Conservation (phyloP, 176 grass and related monocot genomes). For the Chloris gayana region DNA sequence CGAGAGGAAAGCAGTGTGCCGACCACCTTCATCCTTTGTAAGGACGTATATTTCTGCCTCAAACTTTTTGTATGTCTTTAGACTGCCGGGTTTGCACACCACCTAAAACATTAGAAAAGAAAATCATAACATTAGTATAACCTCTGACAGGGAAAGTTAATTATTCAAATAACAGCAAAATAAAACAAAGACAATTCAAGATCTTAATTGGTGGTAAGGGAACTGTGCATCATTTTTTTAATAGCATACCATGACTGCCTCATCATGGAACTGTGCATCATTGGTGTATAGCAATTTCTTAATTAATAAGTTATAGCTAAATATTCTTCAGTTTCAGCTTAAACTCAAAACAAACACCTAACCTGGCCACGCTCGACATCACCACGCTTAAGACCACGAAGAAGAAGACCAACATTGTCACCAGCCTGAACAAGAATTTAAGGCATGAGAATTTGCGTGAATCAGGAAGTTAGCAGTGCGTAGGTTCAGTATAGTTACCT, state of each 20-base stretch:
- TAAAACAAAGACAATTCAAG: background rate
- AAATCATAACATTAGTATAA: background rate
- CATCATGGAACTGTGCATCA: background rate
- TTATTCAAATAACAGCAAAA: background rate
- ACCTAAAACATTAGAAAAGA: slow-evolving; percentile 56
- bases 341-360: slow-evolving; percentile 8
- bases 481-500: slow-evolving; percentile 51
- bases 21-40: slow-evolving; percentile 96
- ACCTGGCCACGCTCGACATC: slow-evolving; percentile 97
- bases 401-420: slow-evolving; percentile 94
- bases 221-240: too few relatives aligned
- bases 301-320: background rate
- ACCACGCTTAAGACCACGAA: slow-evolving; percentile 93
- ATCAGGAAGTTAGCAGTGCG: background rate
- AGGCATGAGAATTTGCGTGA: background rate
- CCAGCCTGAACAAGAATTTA: slow-evolving; percentile 58
- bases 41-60: slow-evolving; percentile 91
- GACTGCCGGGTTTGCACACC: slow-evolving; percentile 74
- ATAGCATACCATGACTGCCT: too few relatives aligned
- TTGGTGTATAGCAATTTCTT: background rate
- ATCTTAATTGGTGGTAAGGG: background rate
- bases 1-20: slow-evolving; percentile 80
- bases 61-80: slow-evolving; percentile 88
- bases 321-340: background rate
- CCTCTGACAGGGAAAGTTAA: background rate